Conservation (phyloP, 1,139 yeast species). For the Suhomyces anneliseae region DNA sequence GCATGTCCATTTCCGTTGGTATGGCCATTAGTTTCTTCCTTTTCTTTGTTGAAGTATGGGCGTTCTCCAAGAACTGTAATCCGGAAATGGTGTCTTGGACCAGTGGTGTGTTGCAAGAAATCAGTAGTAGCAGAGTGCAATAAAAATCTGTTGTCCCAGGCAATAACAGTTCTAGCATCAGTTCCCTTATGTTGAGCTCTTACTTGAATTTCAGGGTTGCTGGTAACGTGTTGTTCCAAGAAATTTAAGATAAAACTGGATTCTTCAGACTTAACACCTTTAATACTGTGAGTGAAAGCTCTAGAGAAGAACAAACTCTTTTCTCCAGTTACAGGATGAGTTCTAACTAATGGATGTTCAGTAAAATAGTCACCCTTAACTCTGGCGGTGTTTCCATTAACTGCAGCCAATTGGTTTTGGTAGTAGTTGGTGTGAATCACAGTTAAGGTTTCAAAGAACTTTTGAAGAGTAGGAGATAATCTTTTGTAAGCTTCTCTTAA, state of each 20-base stretch:
- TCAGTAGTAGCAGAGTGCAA: constrained; percentile 26
- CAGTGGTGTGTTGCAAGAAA: constrained; percentile 22
- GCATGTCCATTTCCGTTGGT: constrained; percentile 6
- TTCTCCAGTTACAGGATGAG: constrained; percentile 32
- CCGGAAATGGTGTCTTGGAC: constrained; percentile 27
- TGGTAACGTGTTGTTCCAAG: constrained; percentile 22
- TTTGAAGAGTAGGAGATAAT: constrained; percentile 30
- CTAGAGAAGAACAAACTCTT: constrained; percentile 25
- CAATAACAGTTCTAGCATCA: constrained; percentile 23
- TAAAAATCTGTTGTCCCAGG: constrained; percentile 27
- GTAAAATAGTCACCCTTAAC: constrained; percentile 24
- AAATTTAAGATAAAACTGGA: constrained; percentile 24
- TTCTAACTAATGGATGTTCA: constrained; percentile 31
- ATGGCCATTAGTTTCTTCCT: constrained; percentile 4
- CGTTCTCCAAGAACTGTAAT: constrained; percentile 28
- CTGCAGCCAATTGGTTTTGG: constrained; percentile 20
- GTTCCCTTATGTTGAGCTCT: constrained; percentile 27
- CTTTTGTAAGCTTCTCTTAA: constrained; percentile 33
- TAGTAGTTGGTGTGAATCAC: constrained; percentile 26
- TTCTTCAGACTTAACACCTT: constrained; percentile 25
- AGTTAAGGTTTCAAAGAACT: constrained; percentile 29
- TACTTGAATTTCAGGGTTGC: constrained; percentile 27
- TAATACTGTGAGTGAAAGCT: constrained; percentile 23
- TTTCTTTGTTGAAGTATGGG: constrained; percentile 17
- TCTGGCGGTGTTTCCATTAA: constrained; percentile 17